Conservation (phyloP, 2,329 filamentous ascomycete genomes). For the Fusarium domesticum region DNA sequence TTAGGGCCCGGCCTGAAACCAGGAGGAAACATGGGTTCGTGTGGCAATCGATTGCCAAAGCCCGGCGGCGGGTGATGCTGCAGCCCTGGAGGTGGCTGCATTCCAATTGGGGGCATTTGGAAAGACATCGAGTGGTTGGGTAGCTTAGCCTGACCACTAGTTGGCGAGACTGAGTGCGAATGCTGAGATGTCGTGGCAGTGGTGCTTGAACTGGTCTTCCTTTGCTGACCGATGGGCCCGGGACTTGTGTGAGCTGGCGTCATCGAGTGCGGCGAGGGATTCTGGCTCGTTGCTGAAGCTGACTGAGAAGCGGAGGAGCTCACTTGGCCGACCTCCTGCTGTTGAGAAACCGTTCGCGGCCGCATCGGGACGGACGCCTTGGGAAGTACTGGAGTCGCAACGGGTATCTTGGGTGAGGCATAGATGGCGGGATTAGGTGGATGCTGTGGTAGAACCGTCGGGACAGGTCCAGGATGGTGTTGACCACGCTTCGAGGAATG, state of each 20-base stretch:
- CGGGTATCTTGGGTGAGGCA: slow-evolving; percentile 74
- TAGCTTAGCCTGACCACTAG: slow-evolving; percentile 38
- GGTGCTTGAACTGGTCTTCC: slow-evolving; percentile 57
- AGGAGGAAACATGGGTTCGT: slow-evolving; percentile 46
- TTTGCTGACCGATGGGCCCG: slow-evolving; percentile 58
- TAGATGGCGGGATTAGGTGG: slow-evolving; percentile 55
- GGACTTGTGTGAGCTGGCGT: slow-evolving; percentile 65
- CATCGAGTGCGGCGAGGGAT: slow-evolving; percentile 57
- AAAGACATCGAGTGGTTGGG: slow-evolving; percentile 46
- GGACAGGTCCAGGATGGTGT: slow-evolving; percentile 43
- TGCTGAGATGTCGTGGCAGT: slow-evolving; percentile 30
- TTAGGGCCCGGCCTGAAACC: slow-evolving; percentile 46
- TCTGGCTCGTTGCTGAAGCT: slow-evolving; percentile 51
- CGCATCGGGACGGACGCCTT: slow-evolving; percentile 80
- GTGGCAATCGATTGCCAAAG: slow-evolving; percentile 58
- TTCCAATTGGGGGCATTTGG: slow-evolving; percentile 53
- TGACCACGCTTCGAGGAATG: slow-evolving; percentile 39
- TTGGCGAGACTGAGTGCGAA: slow-evolving; percentile 55
- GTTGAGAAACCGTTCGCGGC: slow-evolving; percentile 74
- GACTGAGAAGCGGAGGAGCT: slow-evolving; percentile 70
- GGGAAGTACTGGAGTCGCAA: slow-evolving; percentile 76
- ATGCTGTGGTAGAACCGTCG: slow-evolving; percentile 56
- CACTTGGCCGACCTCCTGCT: slow-evolving; percentile 68
- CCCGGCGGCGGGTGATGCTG: slow-evolving; percentile 42
- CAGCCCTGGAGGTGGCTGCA: slow-evolving; percentile 45